A percentile compares a stretch with the other conserved stretches of the same genome.
Evolutionary conservation across 192 early-diverging fungal genomes (phyloP).

Genomic region (Funneliformis geosporum): DNA sequence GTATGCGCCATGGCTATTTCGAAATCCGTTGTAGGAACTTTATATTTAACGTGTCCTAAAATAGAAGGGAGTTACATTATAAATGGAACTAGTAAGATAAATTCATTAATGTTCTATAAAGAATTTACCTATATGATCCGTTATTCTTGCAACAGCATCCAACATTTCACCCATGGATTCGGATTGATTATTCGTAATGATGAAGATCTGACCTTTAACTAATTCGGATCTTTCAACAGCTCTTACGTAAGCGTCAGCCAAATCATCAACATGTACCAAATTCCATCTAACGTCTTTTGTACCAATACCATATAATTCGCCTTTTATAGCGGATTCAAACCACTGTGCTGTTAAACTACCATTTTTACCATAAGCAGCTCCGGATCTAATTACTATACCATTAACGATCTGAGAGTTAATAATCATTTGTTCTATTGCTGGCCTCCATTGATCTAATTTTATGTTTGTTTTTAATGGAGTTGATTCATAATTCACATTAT

Average conservation of each 20-base stretch:
- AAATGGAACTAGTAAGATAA: not conserved
- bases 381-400: slow-evolving; percentile 34
- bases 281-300: slow-evolving; percentile 18
- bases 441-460: slow-evolving; percentile 38
- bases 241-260: slow-evolving; percentile 36
- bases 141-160: slow-evolving; percentile 32
- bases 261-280: slow-evolving; percentile 43
- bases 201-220: slow-evolving; percentile 37
- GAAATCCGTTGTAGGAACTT: not conserved
- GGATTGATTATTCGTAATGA: slow-evolving; percentile 32
- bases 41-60: not conserved
- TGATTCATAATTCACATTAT: not conserved
- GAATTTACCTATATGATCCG: slow-evolving; percentile 31
- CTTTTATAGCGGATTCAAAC: slow-evolving; percentile 20
- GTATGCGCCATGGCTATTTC: slow-evolving; percentile 5
- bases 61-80: not conserved
- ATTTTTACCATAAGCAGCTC: slow-evolving; percentile 21
- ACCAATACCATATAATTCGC: slow-evolving; percentile 21
- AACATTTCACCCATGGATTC: slow-evolving; percentile 37
- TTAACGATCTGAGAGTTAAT: slow-evolving; percentile 17
- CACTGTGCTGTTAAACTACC: slow-evolving; percentile 29
- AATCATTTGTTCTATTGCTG: slow-evolving; percentile 36
- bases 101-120: not conserved
- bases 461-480: slow-evolving; percentile 5
- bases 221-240: slow-evolving; percentile 33